Evolutionary conservation across 2,329 filamentous ascomycete species (phyloP).

Genomic region (Colletotrichum eleusines): DNA sequence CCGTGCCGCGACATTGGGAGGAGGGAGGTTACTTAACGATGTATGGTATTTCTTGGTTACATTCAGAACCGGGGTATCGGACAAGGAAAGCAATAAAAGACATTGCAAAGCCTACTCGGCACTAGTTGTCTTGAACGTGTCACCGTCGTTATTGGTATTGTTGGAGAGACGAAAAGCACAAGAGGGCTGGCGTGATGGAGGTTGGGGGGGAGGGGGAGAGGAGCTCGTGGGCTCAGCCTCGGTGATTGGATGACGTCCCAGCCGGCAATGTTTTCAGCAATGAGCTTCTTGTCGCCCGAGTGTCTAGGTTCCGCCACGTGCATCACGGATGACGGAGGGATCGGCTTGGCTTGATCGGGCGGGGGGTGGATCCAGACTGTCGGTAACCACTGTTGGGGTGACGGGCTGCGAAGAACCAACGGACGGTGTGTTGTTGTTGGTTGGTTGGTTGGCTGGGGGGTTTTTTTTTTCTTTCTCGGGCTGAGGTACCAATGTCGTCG

Average conservation of each 20-base stretch:
- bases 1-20: slow-evolving; percentile 37
- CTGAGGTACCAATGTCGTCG: not conserved
- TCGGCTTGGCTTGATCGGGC: slow-evolving; percentile 12
- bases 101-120: slow-evolving; percentile 31
- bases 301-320: slow-evolving; percentile 26
- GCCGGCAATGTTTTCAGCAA: slow-evolving; percentile 6
- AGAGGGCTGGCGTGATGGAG: not conserved
- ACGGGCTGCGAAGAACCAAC: not conserved
- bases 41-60: slow-evolving; percentile 28
- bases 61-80: slow-evolving; percentile 24
- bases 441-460: slow-evolving; percentile 16
- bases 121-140: slow-evolving; percentile 5
- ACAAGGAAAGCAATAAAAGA: slow-evolving; percentile 27
- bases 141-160: slow-evolving; percentile 7
- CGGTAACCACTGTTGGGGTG: slow-evolving; percentile 19
- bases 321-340: slow-evolving; percentile 6
- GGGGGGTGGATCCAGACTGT: slow-evolving; percentile 17
- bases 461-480: not conserved
- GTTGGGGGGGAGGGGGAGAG: no score
- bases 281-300: slow-evolving; percentile 9
- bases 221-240: slow-evolving; percentile 17
- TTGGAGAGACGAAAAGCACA: not conserved
- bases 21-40: slow-evolving; percentile 36
- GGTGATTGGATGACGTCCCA: slow-evolving; percentile 21
- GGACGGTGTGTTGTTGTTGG: not conserved